These are phyloP conservation scores for Phytophthora tubulina DNA, from an alignment of 352 stramenopile genomes.

Conservation along the genomic window DNA sequence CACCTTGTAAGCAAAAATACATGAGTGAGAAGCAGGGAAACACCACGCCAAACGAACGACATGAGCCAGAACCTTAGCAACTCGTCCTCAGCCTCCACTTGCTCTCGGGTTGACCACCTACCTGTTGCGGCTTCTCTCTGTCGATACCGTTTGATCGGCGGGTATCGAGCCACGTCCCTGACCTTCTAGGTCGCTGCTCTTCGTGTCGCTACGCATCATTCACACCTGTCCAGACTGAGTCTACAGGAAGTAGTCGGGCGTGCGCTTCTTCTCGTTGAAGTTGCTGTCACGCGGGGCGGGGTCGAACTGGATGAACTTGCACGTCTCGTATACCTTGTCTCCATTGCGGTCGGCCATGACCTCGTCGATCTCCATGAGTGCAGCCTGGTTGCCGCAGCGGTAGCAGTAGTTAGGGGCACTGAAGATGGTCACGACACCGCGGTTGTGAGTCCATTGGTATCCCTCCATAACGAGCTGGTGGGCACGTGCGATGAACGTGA, in stretches of 20 bases:
- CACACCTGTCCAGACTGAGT: slow-evolving; percentile 16
- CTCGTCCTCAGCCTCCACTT: slow-evolving; percentile 22
- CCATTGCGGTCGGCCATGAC: slow-evolving; percentile 88
- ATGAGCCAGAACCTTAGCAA: slow-evolving; percentile 16
- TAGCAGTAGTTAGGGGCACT: slow-evolving; percentile 96
- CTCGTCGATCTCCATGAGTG: slow-evolving; percentile 96
- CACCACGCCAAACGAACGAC: slow-evolving; percentile 25
- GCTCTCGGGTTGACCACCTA: slow-evolving; percentile 17
- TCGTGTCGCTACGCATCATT: slow-evolving; percentile 12
- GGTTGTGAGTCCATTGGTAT: slow-evolving; percentile 94
- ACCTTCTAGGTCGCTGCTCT: slow-evolving; percentile 9
- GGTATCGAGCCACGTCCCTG: slow-evolving; percentile 1
- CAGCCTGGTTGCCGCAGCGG: slow-evolving; percentile 96
- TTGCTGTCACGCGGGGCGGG: slow-evolving; percentile 90
- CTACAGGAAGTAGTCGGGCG: slow-evolving; percentile 94
- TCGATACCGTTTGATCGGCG: slow-evolving; percentile 14
- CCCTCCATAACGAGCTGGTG: slow-evolving; percentile 96
- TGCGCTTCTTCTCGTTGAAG: slow-evolving; percentile 94
- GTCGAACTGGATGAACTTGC: slow-evolving; percentile 95
- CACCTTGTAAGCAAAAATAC: slow-evolving; percentile 29
- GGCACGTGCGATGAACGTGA: slow-evolving; percentile 88
- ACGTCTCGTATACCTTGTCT: slow-evolving; percentile 93
- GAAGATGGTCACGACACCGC: slow-evolving; percentile 94
- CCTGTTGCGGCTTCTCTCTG: slow-evolving; percentile 28
- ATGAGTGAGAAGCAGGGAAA: slow-evolving; percentile 30